Base-by-base conservation (phyloP, 2,329 filamentous ascomycete species). In the Capronia coronata region DNA sequence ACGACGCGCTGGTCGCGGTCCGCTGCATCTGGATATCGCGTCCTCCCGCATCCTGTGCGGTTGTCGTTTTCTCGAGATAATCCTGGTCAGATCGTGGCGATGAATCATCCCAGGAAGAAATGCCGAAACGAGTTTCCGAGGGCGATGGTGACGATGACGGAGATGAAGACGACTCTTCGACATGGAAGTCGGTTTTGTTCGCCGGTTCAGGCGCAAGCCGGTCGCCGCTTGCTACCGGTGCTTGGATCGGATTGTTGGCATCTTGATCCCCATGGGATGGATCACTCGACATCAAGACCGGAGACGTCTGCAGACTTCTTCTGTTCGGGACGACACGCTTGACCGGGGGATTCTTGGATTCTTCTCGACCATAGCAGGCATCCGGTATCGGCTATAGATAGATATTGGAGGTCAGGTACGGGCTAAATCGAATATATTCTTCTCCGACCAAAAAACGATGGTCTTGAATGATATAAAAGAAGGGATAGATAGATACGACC, bases 61-160 rank as follows among this genome's bases (percentile, higher is more conserved):
- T 52, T 10, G 46, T 41, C 13, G 37, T 48, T 23, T 52, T 59
- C 47, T 54, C 48, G 44, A 59, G 49, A 25, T 41, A 29, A 34
- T 34, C 6, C 10, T 50, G 38, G 22, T 8, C 14, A 21, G 21
- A 13, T 25, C n/a, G 22, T 16, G 21, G 19, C 27, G 39, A 10
- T 23, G 29, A n/a, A 38, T 23, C 29, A 5, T 42, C 19, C 10
- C 16, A 19, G 5, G 42, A 34, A n/a, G 14, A 10, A 19, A 41
- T 35, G 22, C 19, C n/a, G 2, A 2, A 27, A 5, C 3, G 8
- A 11, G 49, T 14, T n/a, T 46, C 27, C n/a, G n/a, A n/a, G n/a
- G n/a, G n/a, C n/a, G n/a, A n/a, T n/a, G n/a, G n/a, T n/a, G n/a
- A n/a, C n/a, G n/a, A n/a, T n/a, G n/a, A n/a, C n/a, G n/a, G n/a